A percentile compares a stretch with the other conserved stretches of the same genome.
Evolutionary conservation across 2,329 filamentous ascomycete genomes (phyloP).

Genomic region (Myotisia sp.): DNA sequence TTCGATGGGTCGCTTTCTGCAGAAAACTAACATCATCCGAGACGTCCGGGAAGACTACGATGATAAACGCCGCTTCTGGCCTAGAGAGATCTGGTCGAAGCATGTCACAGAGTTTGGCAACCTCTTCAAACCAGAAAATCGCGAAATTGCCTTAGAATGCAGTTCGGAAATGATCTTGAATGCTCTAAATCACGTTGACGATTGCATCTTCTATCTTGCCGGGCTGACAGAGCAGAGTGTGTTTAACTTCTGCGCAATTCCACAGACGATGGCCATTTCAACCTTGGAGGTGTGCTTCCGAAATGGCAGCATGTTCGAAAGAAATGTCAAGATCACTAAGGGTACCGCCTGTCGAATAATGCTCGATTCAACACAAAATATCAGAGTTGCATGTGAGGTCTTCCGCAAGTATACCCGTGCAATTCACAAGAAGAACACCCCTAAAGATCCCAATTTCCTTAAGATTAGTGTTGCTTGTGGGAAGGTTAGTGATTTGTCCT

Average conservation of each 20-base stretch:
- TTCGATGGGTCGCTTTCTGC: constrained; percentile 93
- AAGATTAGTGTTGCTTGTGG: constrained; percentile 83
- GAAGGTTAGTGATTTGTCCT: constrained; percentile 43
- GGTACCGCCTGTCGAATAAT: constrained; percentile 84
- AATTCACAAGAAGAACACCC: constrained; percentile 90
- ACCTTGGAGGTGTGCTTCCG: constrained; percentile 85
- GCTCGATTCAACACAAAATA: constrained; percentile 83
- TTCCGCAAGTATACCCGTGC: constrained; percentile 64
- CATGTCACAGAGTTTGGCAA: constrained; percentile 82
- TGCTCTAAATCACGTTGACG: constrained; percentile 70
- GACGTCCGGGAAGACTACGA: constrained; percentile 82
- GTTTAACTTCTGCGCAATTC: constrained; percentile 98
- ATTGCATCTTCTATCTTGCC: constrained; percentile 96
- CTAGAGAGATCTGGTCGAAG: constrained; percentile 92
- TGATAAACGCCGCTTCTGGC: constrained; percentile 85
- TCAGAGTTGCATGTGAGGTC: constrained; percentile 63
- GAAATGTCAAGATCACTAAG: constrained; percentile 92
- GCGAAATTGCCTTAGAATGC: constrained; percentile 65
- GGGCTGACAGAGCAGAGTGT: constrained; percentile 90
- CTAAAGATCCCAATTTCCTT: constrained; percentile 79
- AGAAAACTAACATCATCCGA: constrained; percentile 98
- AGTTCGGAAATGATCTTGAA: constrained; percentile 90
- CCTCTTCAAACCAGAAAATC: constrained; percentile 68
- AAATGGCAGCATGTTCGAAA: constrained; percentile 72
- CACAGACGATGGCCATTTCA: constrained; percentile 93